phyloP scores from a whole-genome alignment of 148 eudicot genomes.

The Nyssa sinensis region DNA sequence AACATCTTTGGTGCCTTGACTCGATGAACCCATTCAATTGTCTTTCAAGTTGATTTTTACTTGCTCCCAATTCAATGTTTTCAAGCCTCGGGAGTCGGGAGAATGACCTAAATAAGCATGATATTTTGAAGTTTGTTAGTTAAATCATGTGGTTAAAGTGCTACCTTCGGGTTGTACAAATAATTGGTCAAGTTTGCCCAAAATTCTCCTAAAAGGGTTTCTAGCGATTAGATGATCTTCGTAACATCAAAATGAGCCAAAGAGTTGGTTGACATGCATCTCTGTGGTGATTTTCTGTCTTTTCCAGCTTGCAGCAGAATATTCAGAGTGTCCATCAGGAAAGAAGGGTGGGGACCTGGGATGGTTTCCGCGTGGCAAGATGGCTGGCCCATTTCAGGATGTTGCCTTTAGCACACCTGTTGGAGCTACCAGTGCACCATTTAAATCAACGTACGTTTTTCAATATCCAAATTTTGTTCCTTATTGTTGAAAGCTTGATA shows the following conservation, averaged over 20 bases:
- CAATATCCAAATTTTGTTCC: constrained; percentile 6
- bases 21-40: not conserved
- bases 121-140: not conserved
- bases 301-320: constrained; percentile 84
- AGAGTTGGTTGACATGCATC: not conserved
- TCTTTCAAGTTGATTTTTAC: not conserved
- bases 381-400: constrained; percentile 99
- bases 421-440: constrained; percentile 91
- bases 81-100: not conserved
- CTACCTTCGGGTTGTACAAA: not conserved
- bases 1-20: not conserved
- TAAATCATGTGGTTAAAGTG: not conserved
- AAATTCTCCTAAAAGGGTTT: not conserved
- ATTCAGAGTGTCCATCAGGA: constrained; percentile 96
- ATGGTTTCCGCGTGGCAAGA: constrained; percentile 98
- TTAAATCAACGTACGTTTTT: constrained; percentile 79
- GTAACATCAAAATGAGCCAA: not conserved
- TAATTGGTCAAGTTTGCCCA: not conserved
- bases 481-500: too few species aligned
- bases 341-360: constrained; percentile 98
- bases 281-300: not conserved
- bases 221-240: not conserved
- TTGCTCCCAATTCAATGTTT: not conserved
- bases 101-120: not conserved
- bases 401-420: constrained; percentile 90